phyloP scores from a whole-genome alignment of 495 filamentous ascomycete species.

The Penicillium psychrofluorescens region DNA sequence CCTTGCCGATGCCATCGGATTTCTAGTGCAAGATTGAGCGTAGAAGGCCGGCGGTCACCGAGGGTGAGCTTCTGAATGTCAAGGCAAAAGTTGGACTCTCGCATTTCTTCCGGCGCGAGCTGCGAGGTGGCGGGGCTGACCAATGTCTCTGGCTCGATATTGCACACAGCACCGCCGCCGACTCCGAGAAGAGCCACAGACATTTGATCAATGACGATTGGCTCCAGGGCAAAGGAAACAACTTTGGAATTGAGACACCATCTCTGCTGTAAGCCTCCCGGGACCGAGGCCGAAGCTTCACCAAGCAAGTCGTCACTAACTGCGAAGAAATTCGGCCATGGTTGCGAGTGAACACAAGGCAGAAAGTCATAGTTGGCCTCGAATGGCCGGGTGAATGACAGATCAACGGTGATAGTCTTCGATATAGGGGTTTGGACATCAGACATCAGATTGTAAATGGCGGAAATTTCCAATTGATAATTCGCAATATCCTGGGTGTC shows the following conservation, averaged over 20 bases:
- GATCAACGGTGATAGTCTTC: conserved; percentile 55
- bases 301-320: conserved; percentile 31
- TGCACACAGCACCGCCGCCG: conserved; percentile 45
- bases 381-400: conserved; percentile 75
- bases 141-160: conserved; percentile 31
- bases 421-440: conserved; percentile 80
- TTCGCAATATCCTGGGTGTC: conserved; percentile 46
- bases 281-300: conserved; percentile 8
- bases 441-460: conserved; percentile 68
- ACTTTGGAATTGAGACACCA: conserved; percentile 72
- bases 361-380: conserved; percentile 81
- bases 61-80: conserved; percentile 64
- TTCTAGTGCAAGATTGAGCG: conserved; percentile 65
- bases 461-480: conserved; percentile 63
- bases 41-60: conserved; percentile 68
- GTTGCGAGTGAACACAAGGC: conserved; percentile 64
- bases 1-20: conserved; percentile 65
- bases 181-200: conserved; percentile 48
- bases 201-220: conserved; percentile 59
- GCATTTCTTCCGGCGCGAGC: conserved; percentile 56
- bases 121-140: conserved; percentile 21
- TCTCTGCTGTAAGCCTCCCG: conserved; percentile 66
- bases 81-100: conserved; percentile 63
- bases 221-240: conserved; percentile 66
- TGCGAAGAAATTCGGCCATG: conserved; percentile 83